Conservation (phyloP, 208 protist species). For the Crithidia acanthocephali region DNA sequence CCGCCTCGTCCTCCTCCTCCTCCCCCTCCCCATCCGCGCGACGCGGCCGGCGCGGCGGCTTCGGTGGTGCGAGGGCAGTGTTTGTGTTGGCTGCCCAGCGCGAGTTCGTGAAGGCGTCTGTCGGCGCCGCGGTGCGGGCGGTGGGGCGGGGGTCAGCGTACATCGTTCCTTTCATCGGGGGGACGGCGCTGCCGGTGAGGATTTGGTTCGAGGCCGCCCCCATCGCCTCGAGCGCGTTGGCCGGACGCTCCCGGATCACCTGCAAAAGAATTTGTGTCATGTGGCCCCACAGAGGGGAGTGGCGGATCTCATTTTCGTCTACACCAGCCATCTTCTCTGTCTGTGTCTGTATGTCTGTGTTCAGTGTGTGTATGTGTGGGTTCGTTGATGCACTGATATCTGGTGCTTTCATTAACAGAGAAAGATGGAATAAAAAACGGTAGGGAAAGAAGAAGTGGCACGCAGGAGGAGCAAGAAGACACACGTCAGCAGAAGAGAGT, state of each 20-base stretch:
- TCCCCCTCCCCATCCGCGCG: conserved; percentile 82
- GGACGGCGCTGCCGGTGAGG: conserved; percentile 70
- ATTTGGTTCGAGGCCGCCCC: conserved; percentile 71
- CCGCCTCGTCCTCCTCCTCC: conserved; percentile 41
- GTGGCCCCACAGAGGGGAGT: conserved; percentile 87
- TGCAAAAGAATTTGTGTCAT: conserved; percentile 81
- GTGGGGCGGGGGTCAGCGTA: conserved; percentile 71
- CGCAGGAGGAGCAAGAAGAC: too few relatives aligned
- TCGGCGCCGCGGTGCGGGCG: conserved; percentile 59
- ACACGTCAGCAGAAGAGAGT: too few relatives aligned
- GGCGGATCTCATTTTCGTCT: conserved; percentile 60
- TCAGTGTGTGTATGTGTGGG: not conserved
- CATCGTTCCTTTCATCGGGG: conserved; percentile 51
- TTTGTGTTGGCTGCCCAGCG: conserved; percentile 82
- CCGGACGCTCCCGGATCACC: conserved; percentile 75
- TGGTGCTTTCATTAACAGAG: too few relatives aligned
- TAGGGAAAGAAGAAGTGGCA: too few relatives aligned
- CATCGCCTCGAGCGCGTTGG: conserved; percentile 69
- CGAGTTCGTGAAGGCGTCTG: conserved; percentile 63
- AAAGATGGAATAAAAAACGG: too few relatives aligned
- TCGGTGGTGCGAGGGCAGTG: conserved; percentile 70
- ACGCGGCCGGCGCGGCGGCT: conserved; percentile 50
- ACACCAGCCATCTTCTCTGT: conserved; percentile 50
- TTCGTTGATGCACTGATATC: too few relatives aligned
- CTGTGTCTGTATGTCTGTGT: not conserved